Base-by-base conservation (phyloP, 2,329 filamentous ascomycete genomes). In the Neurospora crassa region DNA sequence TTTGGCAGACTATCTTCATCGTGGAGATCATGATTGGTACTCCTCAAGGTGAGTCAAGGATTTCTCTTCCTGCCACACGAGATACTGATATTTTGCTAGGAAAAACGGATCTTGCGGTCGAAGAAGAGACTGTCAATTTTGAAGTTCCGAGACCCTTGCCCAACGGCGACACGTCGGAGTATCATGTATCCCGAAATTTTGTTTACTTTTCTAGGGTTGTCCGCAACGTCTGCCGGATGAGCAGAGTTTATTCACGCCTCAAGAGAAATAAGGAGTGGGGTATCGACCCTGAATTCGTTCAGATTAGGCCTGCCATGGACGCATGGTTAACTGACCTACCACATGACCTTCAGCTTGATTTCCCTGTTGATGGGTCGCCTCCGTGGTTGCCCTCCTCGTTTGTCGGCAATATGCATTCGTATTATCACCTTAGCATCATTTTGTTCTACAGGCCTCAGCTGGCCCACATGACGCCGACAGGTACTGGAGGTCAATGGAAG, bases 21-120 rank as follows among this genome's bases (percentile, higher is more conserved):
- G 91, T 93, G 73, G 95, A 98, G 81, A 87, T 94, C 59, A 97
- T 98, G 92, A 90, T 97, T 76, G 95, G 95, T 71, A 94, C 92
- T 24, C 93, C 95, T 3, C 94, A 98, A 89, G 95, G 94, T 93
- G 83, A 73, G 80, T 74, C 43, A 20, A 37, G 43, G 11, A 41
- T 24, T 14, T 11, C 6, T 67, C 43, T 34, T 16, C 18, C 67
- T 37, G 5, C 12, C 29, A 45, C 16, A 68, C 14, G 70, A 37
- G 72, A 69, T 40, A 53, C 71, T 75, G 45, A 76, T 72, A 45
- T 10, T 29, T 29, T 7, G 16, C 12, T 68, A 93, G 91, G 92
- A 12, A 92, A 93, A 40, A 90, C 89, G 68, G 93, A 97, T 79
- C 88, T 95, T 71, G 86, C 91, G 1, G 91, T 97, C 8, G 87